A percentile compares a stretch with the other conserved stretches of the same genome.
Evolutionary conservation across 2,329 filamentous ascomycete species (phyloP).

Genomic region (Cercospora nicotianae): DNA sequence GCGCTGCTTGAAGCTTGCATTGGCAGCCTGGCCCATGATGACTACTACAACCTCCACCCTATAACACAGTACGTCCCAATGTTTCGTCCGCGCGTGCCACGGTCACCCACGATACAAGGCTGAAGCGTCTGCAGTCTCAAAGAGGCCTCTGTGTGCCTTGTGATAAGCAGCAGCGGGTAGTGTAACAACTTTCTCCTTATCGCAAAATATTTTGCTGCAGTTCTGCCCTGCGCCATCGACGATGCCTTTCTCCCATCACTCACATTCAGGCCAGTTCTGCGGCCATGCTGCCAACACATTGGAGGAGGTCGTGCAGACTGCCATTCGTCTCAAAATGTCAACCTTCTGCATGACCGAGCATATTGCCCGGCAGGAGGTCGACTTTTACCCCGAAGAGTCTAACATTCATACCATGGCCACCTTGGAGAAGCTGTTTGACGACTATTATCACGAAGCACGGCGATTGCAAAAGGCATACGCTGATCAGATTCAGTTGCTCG

Average conservation of each 20-base stretch:
- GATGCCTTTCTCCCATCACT: slow-evolving; percentile 98
- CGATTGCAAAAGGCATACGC: slow-evolving; percentile 71
- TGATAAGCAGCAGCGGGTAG: neutral
- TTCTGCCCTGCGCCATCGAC: neutral
- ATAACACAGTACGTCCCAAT: neutral
- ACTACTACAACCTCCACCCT: neutral
- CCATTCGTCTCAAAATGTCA: slow-evolving; percentile 75
- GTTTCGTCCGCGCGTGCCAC: slow-evolving; percentile 3
- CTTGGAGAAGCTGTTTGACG: slow-evolving; percentile 59
- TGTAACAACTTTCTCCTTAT: slow-evolving; percentile 2
- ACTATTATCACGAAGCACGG: slow-evolving; percentile 73
- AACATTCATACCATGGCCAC: slow-evolving; percentile 44
- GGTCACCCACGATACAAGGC: neutral
- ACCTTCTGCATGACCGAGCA: slow-evolving; percentile 91
- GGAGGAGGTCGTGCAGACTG: slow-evolving; percentile 77
- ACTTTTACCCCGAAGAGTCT: slow-evolving; percentile 87
- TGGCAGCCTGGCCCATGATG: neutral
- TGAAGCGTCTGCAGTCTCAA: neutral
- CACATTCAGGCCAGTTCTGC: slow-evolving; percentile 97
- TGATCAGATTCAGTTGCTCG: slow-evolving; percentile 69
- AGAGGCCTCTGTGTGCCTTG: neutral
- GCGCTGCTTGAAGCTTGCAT: neutral
- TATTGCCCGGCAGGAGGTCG: slow-evolving; percentile 77
- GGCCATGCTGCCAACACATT: slow-evolving; percentile 82
- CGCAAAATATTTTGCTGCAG: neutral